These are phyloP conservation scores for Sporisorium iseilematis-ciliati DNA, from an alignment of 1,284 basidiomycete species.

Conservation along the genomic window DNA sequence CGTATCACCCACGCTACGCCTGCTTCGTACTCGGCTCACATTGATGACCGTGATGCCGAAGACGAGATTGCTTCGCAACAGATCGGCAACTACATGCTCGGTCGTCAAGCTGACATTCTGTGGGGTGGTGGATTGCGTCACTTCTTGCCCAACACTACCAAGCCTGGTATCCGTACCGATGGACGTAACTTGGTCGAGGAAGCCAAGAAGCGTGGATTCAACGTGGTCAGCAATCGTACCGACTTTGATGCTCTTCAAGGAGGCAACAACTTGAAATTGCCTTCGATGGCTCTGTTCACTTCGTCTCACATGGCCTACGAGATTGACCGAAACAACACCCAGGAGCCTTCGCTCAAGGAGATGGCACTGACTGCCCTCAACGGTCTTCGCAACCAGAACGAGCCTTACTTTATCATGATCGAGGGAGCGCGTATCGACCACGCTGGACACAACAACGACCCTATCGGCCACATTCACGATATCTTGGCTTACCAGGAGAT, in stretches of 20 bases:
- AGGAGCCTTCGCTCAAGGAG: constrained; percentile 65
- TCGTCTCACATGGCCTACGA: constrained; percentile 68
- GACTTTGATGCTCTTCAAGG: constrained; percentile 62
- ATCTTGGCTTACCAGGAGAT: constrained; percentile 65
- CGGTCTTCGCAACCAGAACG: constrained; percentile 55
- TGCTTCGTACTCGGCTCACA: constrained; percentile 64
- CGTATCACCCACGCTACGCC: constrained; percentile 69
- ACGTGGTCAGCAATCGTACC: constrained; percentile 52
- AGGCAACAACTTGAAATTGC: constrained; percentile 40
- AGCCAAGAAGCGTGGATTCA: constrained; percentile 60
- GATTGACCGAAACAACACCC: constrained; percentile 63
- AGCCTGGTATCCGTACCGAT: constrained; percentile 60
- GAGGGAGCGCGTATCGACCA: constrained; percentile 66
- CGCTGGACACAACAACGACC: constrained; percentile 69
- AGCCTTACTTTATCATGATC: constrained; percentile 69
- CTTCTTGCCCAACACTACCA: constrained; percentile 66
- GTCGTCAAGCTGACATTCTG: constrained; percentile 63
- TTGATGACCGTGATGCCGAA: constrained; percentile 68
- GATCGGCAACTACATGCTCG: constrained; percentile 64
- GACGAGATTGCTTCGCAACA: constrained; percentile 67
- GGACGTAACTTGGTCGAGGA: constrained; percentile 60
- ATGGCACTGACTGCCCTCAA: constrained; percentile 68
- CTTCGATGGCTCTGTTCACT: constrained; percentile 59
- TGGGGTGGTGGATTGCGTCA: constrained; percentile 67
- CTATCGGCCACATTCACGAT: constrained; percentile 65